Base-by-base conservation (phyloP, 441 rosid species). In the Hura crepitans region DNA sequence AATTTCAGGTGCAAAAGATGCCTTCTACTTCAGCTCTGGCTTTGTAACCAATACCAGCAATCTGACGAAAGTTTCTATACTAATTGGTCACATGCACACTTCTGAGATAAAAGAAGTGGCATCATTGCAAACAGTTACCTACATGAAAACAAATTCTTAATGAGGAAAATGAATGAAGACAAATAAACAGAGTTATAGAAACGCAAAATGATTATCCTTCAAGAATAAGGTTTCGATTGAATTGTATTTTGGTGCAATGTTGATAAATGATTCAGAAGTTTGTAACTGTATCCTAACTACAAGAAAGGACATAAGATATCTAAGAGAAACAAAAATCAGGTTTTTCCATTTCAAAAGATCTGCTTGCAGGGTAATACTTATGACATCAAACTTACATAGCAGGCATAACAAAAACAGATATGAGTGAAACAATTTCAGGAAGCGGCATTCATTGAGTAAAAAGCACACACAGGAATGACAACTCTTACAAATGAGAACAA, bases 1-100 rank as follows among this genome's bases (percentile, higher is more conserved):
- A 93, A 70, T 74, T 93, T 93, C 49, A 89, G 90, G 74, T 67
- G 85, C 58, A 93, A 77, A 73, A 87, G 88, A 15, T 92, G 86
- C 12, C 97, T 64, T 82, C 92, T n/a, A 84, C 85, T 79, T 90
- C 98, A 37, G 94, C 92, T 73, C 96, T 84, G 3, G 98, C 97
- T 83, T 93, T 89, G 85, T 90, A 93, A 49, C 97, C 97, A 59
- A 90, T 94, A 43, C 97, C 98, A 18, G 90, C 94, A 12, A 93
- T 85, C 88, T 89, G 89, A 47, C 89, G 87, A 79, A 93, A 89
- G n/a, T 89, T 82, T 12, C 31, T 35, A 17, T 27, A 30, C 54
- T 47, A 64, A 64, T 25, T 57, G 70, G 30, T 50, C 59, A 39
- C 81, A 54, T 61, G 37, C 69, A 61, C 37, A 49, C 7, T 22